Base-by-base conservation (phyloP, 83 land plant species). In the Diphasiastrum complanatum region DNA sequence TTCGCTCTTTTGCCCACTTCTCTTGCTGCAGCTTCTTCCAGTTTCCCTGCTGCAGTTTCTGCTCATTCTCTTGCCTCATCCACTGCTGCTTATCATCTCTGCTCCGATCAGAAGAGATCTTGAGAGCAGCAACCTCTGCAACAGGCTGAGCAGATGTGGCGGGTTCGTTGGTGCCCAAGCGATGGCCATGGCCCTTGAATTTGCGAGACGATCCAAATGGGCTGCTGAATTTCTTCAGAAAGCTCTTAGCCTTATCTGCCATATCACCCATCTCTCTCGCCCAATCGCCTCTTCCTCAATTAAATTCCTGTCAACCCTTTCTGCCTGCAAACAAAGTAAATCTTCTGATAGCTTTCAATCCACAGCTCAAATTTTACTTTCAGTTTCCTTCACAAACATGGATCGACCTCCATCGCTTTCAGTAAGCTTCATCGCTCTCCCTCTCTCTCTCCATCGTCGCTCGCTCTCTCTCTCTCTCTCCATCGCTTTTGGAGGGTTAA, bases 201-300 rank as follows among this genome's bases (percentile, higher is more conserved):
- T 57, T 68, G 26, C 91, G 75, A 30, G 91, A 74, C n/a, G 84
- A 70, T 29, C 79, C 67, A 70, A 82, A 85, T 4, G 90, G 86
- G 52, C 72, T 78, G 61, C 75, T 83, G 66, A 89, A 68, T 63
- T 86, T 89, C 80, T 89, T 89, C 78, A 86, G 72, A 33, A 89
- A 65, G 0, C 70, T 85, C 45, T 89, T 89, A 53, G 67, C 60
- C 72, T 79, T 71, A 45, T 64, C 75, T 63, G 70, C 76, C 25
- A 72, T 66, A 3, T 80, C 81, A 20, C 69, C 82, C 82, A 79
- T 55, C 19, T 6, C 22, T 49, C 20, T n/a, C n/a, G n/a, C n/a
- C n/a, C n/a, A n/a, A n/a, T n/a, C n/a, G n/a, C n/a, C n/a, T n/a
- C n/a, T n/a, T n/a, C n/a, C n/a, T n/a, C n/a, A n/a, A n/a, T n/a